These are phyloP conservation scores for Colletotrichum godetiae DNA, from an alignment of 2,329 filamentous ascomycete species.

Conservation along the genomic window DNA sequence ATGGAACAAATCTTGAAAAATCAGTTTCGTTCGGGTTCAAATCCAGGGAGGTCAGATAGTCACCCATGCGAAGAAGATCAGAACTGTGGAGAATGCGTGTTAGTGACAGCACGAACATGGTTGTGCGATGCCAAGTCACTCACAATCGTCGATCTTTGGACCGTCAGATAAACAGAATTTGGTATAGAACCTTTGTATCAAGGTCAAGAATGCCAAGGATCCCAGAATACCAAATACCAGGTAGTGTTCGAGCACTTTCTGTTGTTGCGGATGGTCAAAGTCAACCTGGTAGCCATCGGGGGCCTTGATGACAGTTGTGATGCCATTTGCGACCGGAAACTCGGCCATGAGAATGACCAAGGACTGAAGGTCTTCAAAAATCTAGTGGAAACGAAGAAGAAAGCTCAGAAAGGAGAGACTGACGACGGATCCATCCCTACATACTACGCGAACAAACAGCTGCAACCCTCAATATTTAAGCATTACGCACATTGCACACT, in stretches of 20 bases:
- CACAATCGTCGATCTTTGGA: constrained; percentile 34
- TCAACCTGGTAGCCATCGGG: constrained; percentile 47
- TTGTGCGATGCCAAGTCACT: constrained; percentile 8
- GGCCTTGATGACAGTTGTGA: constrained; percentile 40
- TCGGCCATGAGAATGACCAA: background rate
- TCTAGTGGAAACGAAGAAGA: background rate
- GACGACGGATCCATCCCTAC: background rate
- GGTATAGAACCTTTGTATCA: constrained; percentile 44
- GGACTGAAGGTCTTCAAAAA: too few species aligned
- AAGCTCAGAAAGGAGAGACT: background rate
- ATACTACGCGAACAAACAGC: background rate
- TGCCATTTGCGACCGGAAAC: constrained; percentile 41
- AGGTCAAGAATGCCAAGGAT: constrained; percentile 39
- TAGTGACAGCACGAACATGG: background rate
- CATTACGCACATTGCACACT: background rate
- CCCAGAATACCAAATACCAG: constrained; percentile 42
- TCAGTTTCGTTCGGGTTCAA: background rate
- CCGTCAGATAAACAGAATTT: constrained; percentile 33
- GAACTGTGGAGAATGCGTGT: background rate
- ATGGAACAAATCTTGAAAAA: constrained; percentile 5
- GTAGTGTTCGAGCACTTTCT: constrained; percentile 40
- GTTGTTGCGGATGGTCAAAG: constrained; percentile 45
- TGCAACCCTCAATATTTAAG: background rate
- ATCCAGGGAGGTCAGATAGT: background rate
- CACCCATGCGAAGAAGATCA: constrained; percentile 41